These are phyloP conservation scores for Tolypocladium pustulatum DNA, from an alignment of 2,329 filamentous ascomycete species.

Conservation along the genomic window DNA sequence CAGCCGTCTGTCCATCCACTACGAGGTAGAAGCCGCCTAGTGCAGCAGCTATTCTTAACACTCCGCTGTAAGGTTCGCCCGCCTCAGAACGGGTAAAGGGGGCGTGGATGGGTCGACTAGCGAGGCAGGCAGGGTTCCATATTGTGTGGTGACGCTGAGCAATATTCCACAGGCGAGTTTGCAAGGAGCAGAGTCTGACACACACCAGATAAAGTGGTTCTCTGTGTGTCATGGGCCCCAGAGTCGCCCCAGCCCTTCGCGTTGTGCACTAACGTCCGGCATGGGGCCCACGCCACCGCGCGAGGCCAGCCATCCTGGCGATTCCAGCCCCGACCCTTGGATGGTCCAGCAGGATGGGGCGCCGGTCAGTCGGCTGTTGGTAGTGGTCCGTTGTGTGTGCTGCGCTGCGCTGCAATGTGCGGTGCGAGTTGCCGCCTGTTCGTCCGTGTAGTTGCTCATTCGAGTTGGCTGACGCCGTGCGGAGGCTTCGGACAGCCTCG, in stretches of 20 bases:
- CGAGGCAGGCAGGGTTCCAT: conserved; percentile 19
- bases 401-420: background rate
- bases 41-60: conserved; percentile 34
- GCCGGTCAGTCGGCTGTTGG: background rate
- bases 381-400: background rate
- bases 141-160: conserved; percentile 32
- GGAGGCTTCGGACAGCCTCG: conserved; percentile 3
- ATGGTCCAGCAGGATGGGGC: background rate
- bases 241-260: conserved; percentile 11
- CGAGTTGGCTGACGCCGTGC: background rate
- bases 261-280: conserved; percentile 17
- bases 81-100: conserved; percentile 5
- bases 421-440: background rate
- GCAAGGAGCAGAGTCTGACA: conserved; percentile 30
- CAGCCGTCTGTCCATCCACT: background rate
- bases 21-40: conserved; percentile 15
- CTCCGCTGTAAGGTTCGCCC: conserved; percentile 22
- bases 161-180: conserved; percentile 38
- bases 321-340: conserved; percentile 5
- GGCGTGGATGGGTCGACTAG: conserved; percentile 15
- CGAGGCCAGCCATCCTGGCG: conserved; percentile 5
- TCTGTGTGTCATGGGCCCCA: conserved; percentile 17
- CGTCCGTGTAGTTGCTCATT: background rate
- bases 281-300: conserved; percentile 7
- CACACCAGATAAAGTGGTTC: conserved; percentile 32